Percentiles rank a stretch among this genome's conserved stretches.
Conservation (phyloP, 176 grass and related monocot species). For the Musa schizocarpa region DNA sequence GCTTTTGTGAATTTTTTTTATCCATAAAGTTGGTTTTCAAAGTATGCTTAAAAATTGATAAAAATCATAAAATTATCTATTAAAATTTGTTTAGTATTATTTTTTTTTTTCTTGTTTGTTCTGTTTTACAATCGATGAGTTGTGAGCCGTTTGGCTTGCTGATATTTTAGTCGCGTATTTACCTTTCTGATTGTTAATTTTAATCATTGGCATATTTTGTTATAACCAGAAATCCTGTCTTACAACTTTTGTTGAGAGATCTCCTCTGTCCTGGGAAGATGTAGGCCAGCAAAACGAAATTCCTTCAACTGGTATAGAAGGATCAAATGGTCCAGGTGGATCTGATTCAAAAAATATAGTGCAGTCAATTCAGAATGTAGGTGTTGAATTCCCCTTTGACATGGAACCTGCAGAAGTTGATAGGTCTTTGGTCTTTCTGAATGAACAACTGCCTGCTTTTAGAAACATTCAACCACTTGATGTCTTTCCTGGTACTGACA, state of each 20-base stretch:
- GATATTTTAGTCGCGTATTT: constrained; percentile 2
- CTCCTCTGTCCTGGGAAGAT: constrained; percentile 73
- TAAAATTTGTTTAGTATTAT: not conserved
- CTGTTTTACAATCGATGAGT: not conserved
- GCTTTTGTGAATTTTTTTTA: constrained; percentile 10
- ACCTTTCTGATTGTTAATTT: constrained; percentile 14
- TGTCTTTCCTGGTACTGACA: constrained; percentile 20
- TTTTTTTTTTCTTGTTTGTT: not conserved
- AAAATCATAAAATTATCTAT: not conserved
- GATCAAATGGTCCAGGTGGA: constrained; percentile 21
- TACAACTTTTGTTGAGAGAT: constrained; percentile 85
- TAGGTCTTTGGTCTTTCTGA: constrained; percentile 40
- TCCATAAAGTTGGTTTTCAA: constrained; percentile 7
- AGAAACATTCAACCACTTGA: constrained; percentile 41
- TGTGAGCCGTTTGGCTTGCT: not conserved
- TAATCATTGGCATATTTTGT: constrained; percentile 20
- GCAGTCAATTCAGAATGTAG: constrained; percentile 27
- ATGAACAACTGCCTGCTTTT: constrained; percentile 51
- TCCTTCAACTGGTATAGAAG: constrained; percentile 32
- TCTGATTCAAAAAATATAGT: constrained; percentile 36
- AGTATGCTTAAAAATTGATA: not conserved
- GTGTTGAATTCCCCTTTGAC: constrained; percentile 43
- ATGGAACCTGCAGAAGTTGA: constrained; percentile 50
- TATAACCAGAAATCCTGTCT: constrained; percentile 81
- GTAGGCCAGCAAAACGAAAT: not conserved